Evolutionary conservation across 768 basidiomycete species (phyloP).

Genomic region (Tricholoma terreum): DNA sequence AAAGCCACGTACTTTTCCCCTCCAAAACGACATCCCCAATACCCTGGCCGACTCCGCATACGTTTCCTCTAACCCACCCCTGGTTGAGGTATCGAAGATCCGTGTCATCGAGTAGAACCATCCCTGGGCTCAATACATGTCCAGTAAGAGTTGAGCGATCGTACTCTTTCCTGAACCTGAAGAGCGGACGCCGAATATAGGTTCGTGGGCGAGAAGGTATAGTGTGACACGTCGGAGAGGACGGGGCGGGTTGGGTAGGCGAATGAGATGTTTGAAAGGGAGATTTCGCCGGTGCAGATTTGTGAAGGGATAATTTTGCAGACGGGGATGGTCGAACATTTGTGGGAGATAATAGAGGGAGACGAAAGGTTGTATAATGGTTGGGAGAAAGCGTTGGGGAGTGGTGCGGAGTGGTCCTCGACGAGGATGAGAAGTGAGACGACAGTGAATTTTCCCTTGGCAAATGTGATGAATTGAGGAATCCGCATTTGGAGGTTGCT

Average conservation of each 20-base stretch:
- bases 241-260: slow-evolving; percentile 79
- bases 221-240: slow-evolving; percentile 65
- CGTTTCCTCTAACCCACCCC: too few relatives aligned
- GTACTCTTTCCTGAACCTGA: too few relatives aligned
- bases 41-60: too few relatives aligned
- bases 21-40: too few relatives aligned
- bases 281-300: too few relatives aligned
- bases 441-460: slow-evolving; percentile 80
- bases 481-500: slow-evolving; percentile 86
- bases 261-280: slow-evolving; percentile 78
- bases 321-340: too few relatives aligned
- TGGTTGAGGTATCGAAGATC: too few relatives aligned
- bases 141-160: too few relatives aligned
- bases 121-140: slow-evolving; percentile 74
- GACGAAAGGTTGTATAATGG: slow-evolving; percentile 8
- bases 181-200: slow-evolving; percentile 88
- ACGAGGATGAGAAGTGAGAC: too few relatives aligned
- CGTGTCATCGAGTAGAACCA: slow-evolving; percentile 69
- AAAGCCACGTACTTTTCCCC: slow-evolving; percentile 91
- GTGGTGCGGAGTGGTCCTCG: too few relatives aligned
- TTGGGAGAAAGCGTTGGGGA: not conserved
- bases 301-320: slow-evolving; percentile 71
- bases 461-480: slow-evolving; percentile 72
- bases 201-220: slow-evolving; percentile 69
- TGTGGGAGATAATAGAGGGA: slow-evolving; percentile 28